Evolutionary conservation across 768 basidiomycete genomes (phyloP).

Genomic region (Sarcomyxa edulis): DNA sequence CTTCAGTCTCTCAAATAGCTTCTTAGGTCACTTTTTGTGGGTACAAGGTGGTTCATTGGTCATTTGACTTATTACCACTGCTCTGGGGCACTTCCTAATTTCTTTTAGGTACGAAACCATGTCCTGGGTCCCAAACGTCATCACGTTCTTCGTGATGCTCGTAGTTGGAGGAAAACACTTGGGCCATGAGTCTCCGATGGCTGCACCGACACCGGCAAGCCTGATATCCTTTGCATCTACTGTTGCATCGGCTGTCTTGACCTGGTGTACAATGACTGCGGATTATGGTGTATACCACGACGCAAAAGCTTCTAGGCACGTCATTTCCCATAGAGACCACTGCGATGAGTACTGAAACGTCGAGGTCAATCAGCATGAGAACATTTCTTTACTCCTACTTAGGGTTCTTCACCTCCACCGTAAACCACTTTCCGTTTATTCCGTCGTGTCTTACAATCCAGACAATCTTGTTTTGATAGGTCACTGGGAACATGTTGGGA

Average conservation of each 20-base stretch:
- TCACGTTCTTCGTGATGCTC: constrained; percentile 65
- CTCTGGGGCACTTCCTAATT: background rate
- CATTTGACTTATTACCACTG: background rate
- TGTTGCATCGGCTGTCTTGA: constrained; percentile 70
- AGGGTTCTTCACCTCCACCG: constrained; percentile 60
- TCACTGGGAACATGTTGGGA: constrained; percentile 49
- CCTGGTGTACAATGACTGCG: constrained; percentile 54
- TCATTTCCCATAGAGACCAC: background rate
- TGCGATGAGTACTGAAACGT: background rate
- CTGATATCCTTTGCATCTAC: constrained; percentile 56
- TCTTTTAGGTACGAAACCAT: constrained; percentile 61
- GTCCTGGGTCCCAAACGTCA: constrained; percentile 74
- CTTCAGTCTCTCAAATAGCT: background rate
- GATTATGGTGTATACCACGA: constrained; percentile 75
- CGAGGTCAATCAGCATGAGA: constrained; percentile 45
- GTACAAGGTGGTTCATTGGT: constrained; percentile 42
- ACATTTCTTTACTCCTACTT: constrained; percentile 67
- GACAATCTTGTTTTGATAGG: constrained; percentile 25
- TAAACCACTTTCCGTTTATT: constrained; percentile 14
- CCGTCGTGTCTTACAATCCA: background rate
- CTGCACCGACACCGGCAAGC: constrained; percentile 42
- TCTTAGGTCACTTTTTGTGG: constrained; percentile 58
- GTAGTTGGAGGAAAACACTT: constrained; percentile 75
- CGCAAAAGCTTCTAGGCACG: constrained; percentile 52
- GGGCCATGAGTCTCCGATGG: constrained; percentile 36